Percentiles rank a stretch among this genome's conserved stretches.
Evolutionary conservation across 169 alveolate genomes (phyloP).

Genomic region (Ichthyophthirius multifiliis): DNA sequence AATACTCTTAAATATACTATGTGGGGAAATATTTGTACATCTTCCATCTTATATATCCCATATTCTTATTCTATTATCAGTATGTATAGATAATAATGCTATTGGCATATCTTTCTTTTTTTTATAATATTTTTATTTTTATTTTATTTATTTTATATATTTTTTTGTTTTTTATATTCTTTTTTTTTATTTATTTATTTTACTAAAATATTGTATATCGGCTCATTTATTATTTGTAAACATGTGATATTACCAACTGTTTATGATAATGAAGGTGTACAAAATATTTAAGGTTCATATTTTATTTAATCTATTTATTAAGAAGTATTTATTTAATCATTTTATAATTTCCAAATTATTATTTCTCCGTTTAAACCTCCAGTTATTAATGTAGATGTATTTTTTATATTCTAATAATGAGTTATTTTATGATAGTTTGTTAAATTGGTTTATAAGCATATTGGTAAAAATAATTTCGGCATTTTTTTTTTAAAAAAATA

Average conservation of each 20-base stretch:
- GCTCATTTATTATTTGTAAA: not conserved
- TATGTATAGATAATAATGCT: slow-evolving; percentile 12
- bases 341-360: not conserved
- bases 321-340: not conserved
- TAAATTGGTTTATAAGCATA: not conserved
- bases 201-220: not conserved
- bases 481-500: too few species aligned
- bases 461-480: not conserved
- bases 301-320: not conserved
- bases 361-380: slow-evolving; percentile 3
- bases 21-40: slow-evolving; percentile 26
- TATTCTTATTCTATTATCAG: slow-evolving; percentile 34
- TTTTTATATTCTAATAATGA: not conserved
- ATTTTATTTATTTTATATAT: not conserved
- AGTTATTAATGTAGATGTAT: not conserved
- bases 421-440: not conserved
- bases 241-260: slow-evolving; percentile 4
- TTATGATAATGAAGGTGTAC: slow-evolving; percentile 2
- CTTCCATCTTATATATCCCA: slow-evolving; percentile 44
- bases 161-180: not conserved
- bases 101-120: not conserved
- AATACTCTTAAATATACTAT: not conserved
- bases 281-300: not conserved
- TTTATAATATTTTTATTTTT: not conserved
- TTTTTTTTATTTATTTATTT: not conserved